Evolutionary conservation across 805 yeast genomes (phyloP), one percentile per base, ranked within the genome.

Genomic region (Metschnikowia proteae): DNA sequence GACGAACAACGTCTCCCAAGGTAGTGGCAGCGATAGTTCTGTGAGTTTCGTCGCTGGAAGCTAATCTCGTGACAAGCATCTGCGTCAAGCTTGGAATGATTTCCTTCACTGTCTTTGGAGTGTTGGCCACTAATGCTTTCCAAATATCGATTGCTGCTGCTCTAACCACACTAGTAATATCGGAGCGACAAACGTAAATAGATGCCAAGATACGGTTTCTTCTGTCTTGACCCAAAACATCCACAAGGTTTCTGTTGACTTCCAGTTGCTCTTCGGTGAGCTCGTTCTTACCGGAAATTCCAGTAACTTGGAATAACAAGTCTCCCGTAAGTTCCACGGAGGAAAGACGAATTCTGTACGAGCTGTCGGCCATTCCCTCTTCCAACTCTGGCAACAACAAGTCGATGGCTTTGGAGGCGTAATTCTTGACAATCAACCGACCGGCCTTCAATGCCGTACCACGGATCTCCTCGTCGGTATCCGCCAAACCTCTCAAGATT

Each of bases 271-370:
- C 86, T 51, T 80, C 87, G 30, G 74, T 66, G 51, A 84, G 77
- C 58, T 86, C 95, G 60, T 78, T 81, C 63, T 82, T 86, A 55
- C 91, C 89, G 32, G 85, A 79, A 52, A 90, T 82, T 65, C 98
- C 99, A 38, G 96, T 86, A 58, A 94, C 84, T 72, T 92, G 96
- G 84, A 88, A 91, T 59, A 94, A 74, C 61, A 94, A 75, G 57
- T 94, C 99, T 56, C 99, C 98, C 5, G 96, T 85, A 55, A 94
- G 86, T 70, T 91, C 97, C 38, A 94, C 95, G 32, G 97, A 90
- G 1, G 96, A 87, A 50, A 90, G 75, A 67, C 99, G 82, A 62
- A 94, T 94, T 62, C 97, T 83, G 67, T 86, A 81, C 61, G 82
- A 87, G 51, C 77, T 69, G 66, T 89, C 96, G 45, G 89, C 81